Base-by-base conservation (phyloP, 345 rosid species). In the Moricandia moricandioides region DNA sequence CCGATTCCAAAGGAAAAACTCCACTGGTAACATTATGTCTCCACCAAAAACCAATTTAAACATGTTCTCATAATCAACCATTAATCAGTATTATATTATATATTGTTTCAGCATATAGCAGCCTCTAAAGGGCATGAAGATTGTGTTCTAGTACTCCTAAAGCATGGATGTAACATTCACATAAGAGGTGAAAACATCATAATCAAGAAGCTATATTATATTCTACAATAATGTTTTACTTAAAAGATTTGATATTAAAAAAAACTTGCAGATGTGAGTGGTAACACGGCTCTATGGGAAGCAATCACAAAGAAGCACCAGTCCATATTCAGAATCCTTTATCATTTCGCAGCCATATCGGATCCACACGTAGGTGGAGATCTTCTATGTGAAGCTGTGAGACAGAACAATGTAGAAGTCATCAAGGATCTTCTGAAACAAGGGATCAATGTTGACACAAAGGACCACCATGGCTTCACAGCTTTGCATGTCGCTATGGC, bases 71-170 rank as follows among this genome's bases (percentile, higher is more conserved):
- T 71, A 34, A 47, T 66, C 8, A 14, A 34, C 45, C 62, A 34
- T n/a, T 51, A 21, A 8, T 5, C 52, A 9, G 16, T 78, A 27
- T 24, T 66, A 8, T 60, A 24, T 35, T 72, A 6, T n/a, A n/a
- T n/a, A n/a, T 1, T 74, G 9, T 69, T 58, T 73, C 90, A 93
- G 97, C 98, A 91, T 75, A 73, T 93, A 69, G 97, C 97, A 56
- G 97, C 97, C 77, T 85, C 93, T 2, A 83, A 78, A 75, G 98
- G 98, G 69, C 89, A 88, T 54, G 97, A 89, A 78, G 96, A 91
- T 13, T 91, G 93, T 83, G 93, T 91, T 7, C 45, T 75, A 52
- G 89, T 87, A 76, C 92, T 93, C 58, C 75, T 93, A 18, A 87
- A 82, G 79, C 87, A 90, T 69, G 92, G 89, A 45, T 91, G 97